phyloP scores from a whole-genome alignment of 2,329 filamentous ascomycete genomes.

The Xylaria polymorpha region DNA sequence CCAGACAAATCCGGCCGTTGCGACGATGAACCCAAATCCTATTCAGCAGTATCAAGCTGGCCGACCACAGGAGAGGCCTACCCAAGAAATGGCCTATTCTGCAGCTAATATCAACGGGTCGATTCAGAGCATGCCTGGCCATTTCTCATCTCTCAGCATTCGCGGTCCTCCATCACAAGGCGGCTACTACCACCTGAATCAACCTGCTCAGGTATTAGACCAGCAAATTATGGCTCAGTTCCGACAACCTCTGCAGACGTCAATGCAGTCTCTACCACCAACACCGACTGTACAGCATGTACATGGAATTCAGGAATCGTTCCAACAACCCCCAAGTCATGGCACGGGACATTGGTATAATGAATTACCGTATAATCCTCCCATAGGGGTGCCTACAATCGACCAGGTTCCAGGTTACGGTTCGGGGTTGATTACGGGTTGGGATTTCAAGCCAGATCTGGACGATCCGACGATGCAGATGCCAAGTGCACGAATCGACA shows the following conservation, averaged over 20 bases:
- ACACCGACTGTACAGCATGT: conserved; percentile 41
- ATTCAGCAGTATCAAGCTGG: conserved; percentile 65
- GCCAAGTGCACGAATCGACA: conserved; percentile 68
- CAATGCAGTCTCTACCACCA: conserved; percentile 38
- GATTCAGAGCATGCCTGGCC: conserved; percentile 68
- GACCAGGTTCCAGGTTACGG: conserved; percentile 63
- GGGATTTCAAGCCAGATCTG: conserved; percentile 64
- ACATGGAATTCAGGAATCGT: conserved; percentile 52
- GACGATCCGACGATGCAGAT: conserved; percentile 69
- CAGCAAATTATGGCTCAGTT: conserved; percentile 59
- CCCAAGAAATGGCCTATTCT: conserved; percentile 64
- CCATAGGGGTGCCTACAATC: conserved; percentile 67
- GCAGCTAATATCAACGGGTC: conserved; percentile 60
- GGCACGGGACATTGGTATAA: conserved; percentile 65
- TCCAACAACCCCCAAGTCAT: conserved; percentile 55
- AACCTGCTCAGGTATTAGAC: conserved; percentile 56
- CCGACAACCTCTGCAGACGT: conserved; percentile 54
- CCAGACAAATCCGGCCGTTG: conserved; percentile 70
- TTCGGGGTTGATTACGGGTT: conserved; percentile 64
- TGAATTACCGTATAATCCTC: conserved; percentile 63
- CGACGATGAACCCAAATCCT: conserved; percentile 67
- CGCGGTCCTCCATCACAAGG: conserved; percentile 66
- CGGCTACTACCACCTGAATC: conserved; percentile 66
- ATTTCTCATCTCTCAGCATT: conserved; percentile 65
- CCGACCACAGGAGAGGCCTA: conserved; percentile 60